Evolutionary conservation across 2,329 filamentous ascomycete genomes (phyloP), one percentile per base, ranked within the genome.

Genomic region (Ceratocystis eucalypticola): DNA sequence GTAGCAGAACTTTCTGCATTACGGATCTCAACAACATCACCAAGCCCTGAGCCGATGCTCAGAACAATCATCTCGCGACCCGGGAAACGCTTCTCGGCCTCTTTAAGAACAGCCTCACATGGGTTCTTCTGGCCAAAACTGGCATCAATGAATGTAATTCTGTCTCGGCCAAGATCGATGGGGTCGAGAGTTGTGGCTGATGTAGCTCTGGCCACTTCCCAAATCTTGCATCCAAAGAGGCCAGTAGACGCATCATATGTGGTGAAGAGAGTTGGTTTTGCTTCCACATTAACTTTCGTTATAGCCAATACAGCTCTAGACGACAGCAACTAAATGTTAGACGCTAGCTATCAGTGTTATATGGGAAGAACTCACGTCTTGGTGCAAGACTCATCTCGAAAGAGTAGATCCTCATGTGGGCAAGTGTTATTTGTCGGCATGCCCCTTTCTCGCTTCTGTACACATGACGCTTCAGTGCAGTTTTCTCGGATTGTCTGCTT

Each of bases 161-260:
- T 22, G 22, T 22, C 22, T 22, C 22, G 22, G 22, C 22, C 72
- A 8, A 73, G 12, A 20, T 69, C 65, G 37, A 73, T 71, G 3
- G 73, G 68, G 48, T 74, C 71, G 68, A 75, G 74, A 0, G 71
- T 70, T 3, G 72, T 71, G 1, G 72, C 72, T 1, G 71, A 73
- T n/a, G 71, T 73, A 1, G 72, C 72, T 1, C 72, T 70, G 10
- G 72, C 74, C 1, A 72, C 69, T 33, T 75, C 59, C 72, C 72
- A 74, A 6, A 75, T 72, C 1, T 69, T 68, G 63, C 71, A 74
- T 45, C 50, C 62, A 10, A 68, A 12, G 28, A 71, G 68, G 30
- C 22, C 62, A 8, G 65, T 30, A 2, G 69, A 68, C n/a, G 53
- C 69, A 57, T 72, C 71, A 61, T 72, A 73, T 2, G 72, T 73